These are phyloP conservation scores for Paratinospora sagittata DNA, from an alignment of 164 flowering plant species.

Conservation along the genomic window DNA sequence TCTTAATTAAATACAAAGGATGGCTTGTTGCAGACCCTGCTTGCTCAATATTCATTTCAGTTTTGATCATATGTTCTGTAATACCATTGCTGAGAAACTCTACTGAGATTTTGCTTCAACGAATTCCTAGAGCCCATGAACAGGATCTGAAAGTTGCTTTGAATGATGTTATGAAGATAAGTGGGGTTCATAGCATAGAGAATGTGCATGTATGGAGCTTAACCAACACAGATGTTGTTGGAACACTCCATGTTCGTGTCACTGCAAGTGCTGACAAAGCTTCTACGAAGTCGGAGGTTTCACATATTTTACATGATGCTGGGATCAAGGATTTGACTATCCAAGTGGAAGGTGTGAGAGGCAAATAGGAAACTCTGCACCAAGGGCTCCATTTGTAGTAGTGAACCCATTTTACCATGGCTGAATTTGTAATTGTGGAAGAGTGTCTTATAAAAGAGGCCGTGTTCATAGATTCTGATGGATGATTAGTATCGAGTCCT, in stretches of 20 bases:
- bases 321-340: slow-evolving; percentile 79
- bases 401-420: too few species aligned
- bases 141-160: slow-evolving; percentile 53
- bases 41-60: slow-evolving; percentile 87
- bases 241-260: slow-evolving; percentile 71
- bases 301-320: slow-evolving; percentile 45
- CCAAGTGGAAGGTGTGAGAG: slow-evolving; percentile 57
- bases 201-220: slow-evolving; percentile 85
- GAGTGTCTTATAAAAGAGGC: too few species aligned
- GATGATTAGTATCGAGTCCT: too few species aligned
- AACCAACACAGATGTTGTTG: slow-evolving; percentile 79
- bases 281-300: slow-evolving; percentile 43
- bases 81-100: slow-evolving; percentile 82
- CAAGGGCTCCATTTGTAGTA: not conserved
- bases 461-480: too few species aligned
- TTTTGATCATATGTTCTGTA: slow-evolving; percentile 74
- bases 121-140: slow-evolving; percentile 74
- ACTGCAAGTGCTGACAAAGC: slow-evolving; percentile 51
- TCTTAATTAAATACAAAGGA: slow-evolving; percentile 84
- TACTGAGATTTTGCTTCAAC: slow-evolving; percentile 85
- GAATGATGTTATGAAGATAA: slow-evolving; percentile 41
- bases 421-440: too few species aligned
- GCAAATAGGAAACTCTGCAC: slow-evolving; percentile 10
- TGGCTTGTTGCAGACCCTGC: slow-evolving; percentile 96
- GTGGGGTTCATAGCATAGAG: slow-evolving; percentile 54